Percentiles rank a stretch among this genome's conserved stretches.
phyloP scores from a whole-genome alignment of 805 yeast genomes.

The Metschnikowia borealis region DNA sequence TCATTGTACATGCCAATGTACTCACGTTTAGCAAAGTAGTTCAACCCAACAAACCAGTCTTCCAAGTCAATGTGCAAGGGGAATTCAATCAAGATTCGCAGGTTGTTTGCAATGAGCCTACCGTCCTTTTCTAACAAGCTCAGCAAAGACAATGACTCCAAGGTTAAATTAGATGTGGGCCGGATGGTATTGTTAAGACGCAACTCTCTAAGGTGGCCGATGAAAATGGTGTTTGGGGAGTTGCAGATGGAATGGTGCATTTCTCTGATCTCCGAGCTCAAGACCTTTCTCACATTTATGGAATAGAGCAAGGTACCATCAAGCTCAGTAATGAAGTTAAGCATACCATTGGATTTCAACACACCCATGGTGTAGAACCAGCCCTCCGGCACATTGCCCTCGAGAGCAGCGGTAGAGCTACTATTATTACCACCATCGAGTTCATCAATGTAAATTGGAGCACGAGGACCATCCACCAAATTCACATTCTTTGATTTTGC shows the following conservation, averaged over 20 bases:
- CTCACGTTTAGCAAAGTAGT: conserved; percentile 59
- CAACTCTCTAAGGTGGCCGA: conserved; percentile 55
- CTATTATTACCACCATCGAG: conserved; percentile 2
- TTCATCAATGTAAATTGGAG: conserved; percentile 26
- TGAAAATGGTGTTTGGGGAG: conserved; percentile 52
- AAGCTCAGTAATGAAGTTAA: conserved; percentile 56
- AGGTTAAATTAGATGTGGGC: conserved; percentile 25
- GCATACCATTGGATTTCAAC: conserved; percentile 56
- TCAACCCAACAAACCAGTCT: conserved; percentile 71
- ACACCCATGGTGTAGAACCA: conserved; percentile 77
- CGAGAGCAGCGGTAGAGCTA: not conserved
- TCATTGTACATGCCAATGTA: conserved; percentile 34
- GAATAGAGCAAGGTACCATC: conserved; percentile 63
- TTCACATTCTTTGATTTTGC: conserved; percentile 35
- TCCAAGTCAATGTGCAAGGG: conserved; percentile 67
- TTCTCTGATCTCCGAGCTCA: conserved; percentile 59
- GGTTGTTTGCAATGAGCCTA: conserved; percentile 28
- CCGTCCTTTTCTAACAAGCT: conserved; percentile 33
- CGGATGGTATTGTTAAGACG: conserved; percentile 41
- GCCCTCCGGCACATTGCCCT: conserved; percentile 39
- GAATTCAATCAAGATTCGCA: conserved; percentile 53
- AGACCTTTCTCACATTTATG: conserved; percentile 48
- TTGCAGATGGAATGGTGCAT: conserved; percentile 61
- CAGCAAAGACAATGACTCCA: conserved; percentile 14
- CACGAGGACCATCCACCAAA: conserved; percentile 34